Evolutionary conservation across 371 early-diverging fungal genomes (phyloP), one percentile per base, ranked within the genome.

Genomic region (Circinella minor): DNA sequence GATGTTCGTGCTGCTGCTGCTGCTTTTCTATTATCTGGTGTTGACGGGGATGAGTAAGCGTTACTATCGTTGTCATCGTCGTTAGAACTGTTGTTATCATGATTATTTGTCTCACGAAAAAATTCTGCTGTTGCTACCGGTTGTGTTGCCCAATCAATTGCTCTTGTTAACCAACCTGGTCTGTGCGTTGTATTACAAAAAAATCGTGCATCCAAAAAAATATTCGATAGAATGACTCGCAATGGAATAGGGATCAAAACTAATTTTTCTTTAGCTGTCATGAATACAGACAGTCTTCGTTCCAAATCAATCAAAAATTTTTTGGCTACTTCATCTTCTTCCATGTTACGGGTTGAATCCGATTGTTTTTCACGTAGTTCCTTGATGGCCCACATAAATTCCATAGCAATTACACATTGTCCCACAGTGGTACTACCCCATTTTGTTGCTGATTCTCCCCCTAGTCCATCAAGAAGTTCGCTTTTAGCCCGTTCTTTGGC

Each of bases 291-390:
- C 4, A 90, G 66, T 1, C 86, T 79, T n/a, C 83, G 74, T 69
- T 90, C 90, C 10, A 90, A 73, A 63, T 90, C 90, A 63, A 87
- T 87, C 55, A 90, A 63, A 47, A 90, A 90, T 70, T 88, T 90
- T 63, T 88, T 90, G 1, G 88, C 90, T 18, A 85, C 69, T 20
- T 87, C 88, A n/a, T 86, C 81, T 17, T 86, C 82, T 71, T 88
- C 81, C 77, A 81, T 81, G 55, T 88, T 72, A 4, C 79, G 71
- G 2, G 43, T 57, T 9, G 70, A 67, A 62, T 82, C 72, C 37
- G 68, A 68, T 66, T 83, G 81, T 43, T 65, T 66, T 4, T 71
- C 68, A 17, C 85, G 74, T 36, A 90, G 57, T 10, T 85, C 77
- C 67, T 82, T 85, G 57, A 90, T 75, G 3, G 85, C 82, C 80